Evolutionary conservation across 495 filamentous ascomycete genomes (phyloP).

Genomic region (Tuber umbilicatum): DNA sequence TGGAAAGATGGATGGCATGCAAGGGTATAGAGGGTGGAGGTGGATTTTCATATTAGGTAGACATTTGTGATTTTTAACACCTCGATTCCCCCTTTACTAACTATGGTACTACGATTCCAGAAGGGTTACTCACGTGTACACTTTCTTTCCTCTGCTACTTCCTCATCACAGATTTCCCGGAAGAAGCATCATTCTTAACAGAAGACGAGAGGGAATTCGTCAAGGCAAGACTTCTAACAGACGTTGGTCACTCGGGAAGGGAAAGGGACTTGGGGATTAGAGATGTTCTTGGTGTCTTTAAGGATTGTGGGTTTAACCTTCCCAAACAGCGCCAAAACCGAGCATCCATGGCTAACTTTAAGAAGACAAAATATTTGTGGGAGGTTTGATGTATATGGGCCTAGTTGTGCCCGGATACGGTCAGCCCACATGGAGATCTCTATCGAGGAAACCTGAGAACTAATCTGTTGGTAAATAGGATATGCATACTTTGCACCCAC

Average conservation of each 20-base stretch:
- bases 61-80: background rate
- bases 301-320: constrained; percentile 55
- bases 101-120: constrained; percentile 44
- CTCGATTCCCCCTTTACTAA: background rate
- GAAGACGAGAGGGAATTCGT: constrained; percentile 72
- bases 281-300: constrained; percentile 70
- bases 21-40: constrained; percentile 73
- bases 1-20: constrained; percentile 66
- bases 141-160: constrained; percentile 73
- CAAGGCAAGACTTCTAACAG: constrained; percentile 62
- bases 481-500: constrained; percentile 68
- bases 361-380: constrained; percentile 58
- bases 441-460: background rate
- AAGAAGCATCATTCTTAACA: constrained; percentile 59
- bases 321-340: constrained; percentile 5
- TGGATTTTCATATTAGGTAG: constrained; percentile 62
- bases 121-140: constrained; percentile 66
- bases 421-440: constrained; percentile 42
- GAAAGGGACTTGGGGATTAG: constrained; percentile 52
- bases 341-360: background rate
- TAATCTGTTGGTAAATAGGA: constrained; percentile 23
- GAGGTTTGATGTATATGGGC: constrained; percentile 84
- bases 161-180: constrained; percentile 71
- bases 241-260: constrained; percentile 66
- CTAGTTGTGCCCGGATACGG: constrained; percentile 82